Percentiles rank a stretch among this genome's conserved stretches.
These are phyloP conservation scores for Solanum habrochaites DNA, from an alignment of 257 asterid genomes.

Conservation along the genomic window DNA sequence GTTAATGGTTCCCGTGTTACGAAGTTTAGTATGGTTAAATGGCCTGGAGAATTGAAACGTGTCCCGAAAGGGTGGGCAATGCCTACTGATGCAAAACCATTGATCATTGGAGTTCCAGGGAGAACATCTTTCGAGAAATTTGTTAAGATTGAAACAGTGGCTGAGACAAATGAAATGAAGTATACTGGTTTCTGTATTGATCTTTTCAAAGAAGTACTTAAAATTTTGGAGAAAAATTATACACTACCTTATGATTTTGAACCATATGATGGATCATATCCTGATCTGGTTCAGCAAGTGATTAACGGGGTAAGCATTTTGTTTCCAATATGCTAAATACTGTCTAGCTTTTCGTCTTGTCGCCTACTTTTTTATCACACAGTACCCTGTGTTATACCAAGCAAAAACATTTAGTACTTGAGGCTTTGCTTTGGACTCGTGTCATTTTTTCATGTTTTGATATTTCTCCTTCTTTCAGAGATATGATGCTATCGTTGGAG, in stretches of 20 bases:
- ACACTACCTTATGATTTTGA: conserved; percentile 12
- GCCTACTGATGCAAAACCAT: conserved; percentile 21
- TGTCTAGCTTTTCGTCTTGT: not conserved
- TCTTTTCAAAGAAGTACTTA: conserved; percentile 9
- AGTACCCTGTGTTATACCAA: not conserved
- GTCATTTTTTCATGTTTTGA: not conserved
- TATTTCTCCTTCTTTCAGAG: not conserved
- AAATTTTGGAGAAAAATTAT: conserved; percentile 10
- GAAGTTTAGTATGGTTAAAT: conserved; percentile 6
- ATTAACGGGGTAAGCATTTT: conserved; percentile 8
- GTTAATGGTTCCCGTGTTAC: not conserved
- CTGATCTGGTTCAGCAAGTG: conserved; percentile 8
- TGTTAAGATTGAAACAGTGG: conserved; percentile 11
- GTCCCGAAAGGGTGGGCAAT: conserved; percentile 36
- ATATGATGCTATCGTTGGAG: conserved; percentile 18
- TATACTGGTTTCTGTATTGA: conserved; percentile 27
- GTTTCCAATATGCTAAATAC: not conserved
- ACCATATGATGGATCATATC: conserved; percentile 11
- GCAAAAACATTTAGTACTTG: not conserved
- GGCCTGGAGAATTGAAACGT: conserved; percentile 33
- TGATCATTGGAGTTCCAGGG: conserved; percentile 30
- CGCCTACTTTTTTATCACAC: not conserved
- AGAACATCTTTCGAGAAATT: conserved; percentile 4
- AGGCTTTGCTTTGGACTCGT: not conserved
- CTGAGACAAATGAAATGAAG: not conserved